Base-by-base conservation (phyloP, 1,139 yeast genomes). In the Yamadazyma friedrichii region DNA sequence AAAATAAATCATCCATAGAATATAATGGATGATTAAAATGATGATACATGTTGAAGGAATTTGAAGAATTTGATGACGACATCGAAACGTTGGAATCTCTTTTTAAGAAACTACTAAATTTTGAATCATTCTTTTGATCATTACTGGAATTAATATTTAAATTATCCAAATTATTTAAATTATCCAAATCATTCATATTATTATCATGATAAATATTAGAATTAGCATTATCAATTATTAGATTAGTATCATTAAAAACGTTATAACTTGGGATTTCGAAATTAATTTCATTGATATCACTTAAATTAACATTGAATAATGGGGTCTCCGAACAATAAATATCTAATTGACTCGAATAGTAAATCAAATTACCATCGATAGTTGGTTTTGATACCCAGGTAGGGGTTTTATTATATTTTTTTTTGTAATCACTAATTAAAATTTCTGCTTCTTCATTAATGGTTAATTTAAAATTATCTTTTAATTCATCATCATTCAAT, bases 261-360 rank as follows among this genome's bases (percentile, higher is more conserved):
- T 54, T 56, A 11, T 47, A 50, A 11, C 59, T 49, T 0, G 75
- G 74, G 9, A 65, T 42, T n/a, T 56, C 64, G 26, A 67, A 50
- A 25, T 56, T 55, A 8, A 43, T 26, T 53, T 56, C 30, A 48
- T 46, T n/a, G 15, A 51, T 41, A 22, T 55, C 58, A 3, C 51
- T 48, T 1, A 53, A 48, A 5, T 55, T 48, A 43, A 61, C 56
- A 1, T 53, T 49, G 3, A 59, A 45, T 43, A 78, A 59, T 0
- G 91, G 89, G 30, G 80, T 52, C 8, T 76, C 71, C 34, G 70
- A 70, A 49, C 87, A 78, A 50, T 76, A 79, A 1, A 82, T 64
- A 49, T 81, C 75, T 39, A 84, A 61, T 33, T 80, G 78, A 35
- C 79, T 75, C 50, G 81, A 80, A 57, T 76, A 81, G 57, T 71